Conservation (phyloP, 2,329 filamentous ascomycete genomes). For the Bipolaris sorokiniana region DNA sequence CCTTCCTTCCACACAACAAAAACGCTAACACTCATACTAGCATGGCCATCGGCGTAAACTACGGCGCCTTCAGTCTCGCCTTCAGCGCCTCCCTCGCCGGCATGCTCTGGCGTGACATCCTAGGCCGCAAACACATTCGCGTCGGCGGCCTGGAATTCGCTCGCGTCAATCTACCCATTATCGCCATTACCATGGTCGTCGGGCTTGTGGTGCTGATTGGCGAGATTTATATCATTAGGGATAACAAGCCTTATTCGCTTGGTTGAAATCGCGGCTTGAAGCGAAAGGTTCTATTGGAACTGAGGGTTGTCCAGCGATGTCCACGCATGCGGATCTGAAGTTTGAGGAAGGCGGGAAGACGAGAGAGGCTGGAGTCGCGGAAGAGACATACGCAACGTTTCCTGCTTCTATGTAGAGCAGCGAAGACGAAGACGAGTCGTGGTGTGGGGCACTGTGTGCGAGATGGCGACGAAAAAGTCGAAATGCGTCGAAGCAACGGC, state of each 20-base stretch:
- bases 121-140: conserved; percentile 70
- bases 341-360: too few species aligned
- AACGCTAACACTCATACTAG: not conserved
- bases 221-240: conserved; percentile 66
- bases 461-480: too few species aligned
- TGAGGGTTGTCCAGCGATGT: too few species aligned
- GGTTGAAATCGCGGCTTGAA: too few species aligned
- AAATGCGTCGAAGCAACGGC: too few species aligned
- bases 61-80: conserved; percentile 73
- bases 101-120: conserved; percentile 74
- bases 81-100: conserved; percentile 76
- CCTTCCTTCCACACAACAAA: not conserved
- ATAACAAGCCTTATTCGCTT: conserved; percentile 10
- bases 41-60: conserved; percentile 78
- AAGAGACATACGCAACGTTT: too few species aligned
- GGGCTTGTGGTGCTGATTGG: conserved; percentile 67
- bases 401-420: too few species aligned
- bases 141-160: conserved; percentile 70
- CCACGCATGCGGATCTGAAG: too few species aligned
- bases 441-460: too few species aligned
- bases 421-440: too few species aligned
- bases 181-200: conserved; percentile 70
- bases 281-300: too few species aligned
- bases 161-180: conserved; percentile 72
- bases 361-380: too few species aligned